A percentile compares a stretch with the other conserved stretches of the same genome.
Conservation (phyloP, 2,329 filamentous ascomycete species). For the Penicillium verrucosum region DNA sequence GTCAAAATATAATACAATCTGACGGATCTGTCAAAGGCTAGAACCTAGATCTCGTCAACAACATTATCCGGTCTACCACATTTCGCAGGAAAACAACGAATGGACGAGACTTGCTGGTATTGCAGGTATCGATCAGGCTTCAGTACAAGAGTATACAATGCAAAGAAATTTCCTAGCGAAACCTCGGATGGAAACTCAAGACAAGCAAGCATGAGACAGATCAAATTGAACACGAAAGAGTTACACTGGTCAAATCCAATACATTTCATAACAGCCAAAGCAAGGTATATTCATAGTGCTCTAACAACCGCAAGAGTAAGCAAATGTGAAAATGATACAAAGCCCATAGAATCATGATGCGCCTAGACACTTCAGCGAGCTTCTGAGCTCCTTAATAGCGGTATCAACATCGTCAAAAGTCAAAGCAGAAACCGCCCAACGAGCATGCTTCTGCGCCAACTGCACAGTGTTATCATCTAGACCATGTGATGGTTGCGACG, state of each 20-base stretch:
- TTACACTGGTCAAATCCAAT: neutral
- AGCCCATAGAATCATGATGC: slow-evolving; percentile 36
- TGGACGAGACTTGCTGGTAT: too few species aligned
- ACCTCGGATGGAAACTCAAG: neutral
- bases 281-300: slow-evolving; percentile 1
- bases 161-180: neutral
- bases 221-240: neutral
- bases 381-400: slow-evolving; percentile 77
- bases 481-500: slow-evolving; percentile 29
- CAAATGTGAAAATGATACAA: neutral
- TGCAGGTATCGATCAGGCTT: neutral
- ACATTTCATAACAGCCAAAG: neutral
- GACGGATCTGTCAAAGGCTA: neutral
- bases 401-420: slow-evolving; percentile 96
- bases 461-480: slow-evolving; percentile 70
- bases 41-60: neutral
- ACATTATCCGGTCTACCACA: neutral
- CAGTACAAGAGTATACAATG: neutral
- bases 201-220: neutral
- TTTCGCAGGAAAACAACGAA: neutral
- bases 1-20: neutral
- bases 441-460: slow-evolving; percentile 89
- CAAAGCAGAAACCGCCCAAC: slow-evolving; percentile 92
- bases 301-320: neutral
- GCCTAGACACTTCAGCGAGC: slow-evolving; percentile 69